Evolutionary conservation across 75 land plant genomes (phyloP), one percentile per base, ranked within the genome.

Genomic region (Selaginella moellendorffii): DNA sequence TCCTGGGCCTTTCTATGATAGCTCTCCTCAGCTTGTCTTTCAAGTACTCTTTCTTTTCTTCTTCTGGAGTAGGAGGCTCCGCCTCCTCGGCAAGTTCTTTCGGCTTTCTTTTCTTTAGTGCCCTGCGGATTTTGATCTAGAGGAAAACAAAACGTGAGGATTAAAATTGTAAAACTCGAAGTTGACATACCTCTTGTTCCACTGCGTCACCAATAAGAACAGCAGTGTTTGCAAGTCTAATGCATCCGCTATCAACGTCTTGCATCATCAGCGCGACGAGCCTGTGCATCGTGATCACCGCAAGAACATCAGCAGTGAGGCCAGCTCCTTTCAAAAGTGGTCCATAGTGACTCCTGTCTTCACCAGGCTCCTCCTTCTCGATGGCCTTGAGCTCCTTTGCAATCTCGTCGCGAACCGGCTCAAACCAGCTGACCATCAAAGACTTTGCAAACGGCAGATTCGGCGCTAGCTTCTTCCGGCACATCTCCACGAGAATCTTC

Each of bases 121-220:
- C 46, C 46, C 46, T 5, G 14, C 46, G 46, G 14, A 14, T 14
- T 36, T 36, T 36, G 46, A 36, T 36, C 46, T 36, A n/a, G n/a
- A n/a, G n/a, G n/a, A n/a, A n/a, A n/a, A n/a, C n/a, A n/a, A n/a
- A n/a, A n/a, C n/a, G n/a, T n/a, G n/a, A n/a, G n/a, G n/a, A n/a
- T n/a, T n/a, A n/a, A n/a, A n/a, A n/a, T n/a, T n/a, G n/a, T n/a
- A n/a, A n/a, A n/a, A n/a, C n/a, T n/a, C n/a, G n/a, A n/a, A n/a
- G n/a, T n/a, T n/a, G n/a, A n/a, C n/a, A n/a, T 28, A 88, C 97
- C 89, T 92, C 97, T 28, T 92, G 75, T 60, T 92, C 97, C 64
- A 92, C 76, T 51, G 95, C 90, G 65, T 88, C 96, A 2, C 97
- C 97, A 29, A 92, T 74, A 0, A 52, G 56, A 51, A 71, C 46